A percentile compares a stretch with the other conserved stretches of the same genome.
phyloP scores from a whole-genome alignment of 106 monocot genomes.

The Platanthera guangdongensis region DNA sequence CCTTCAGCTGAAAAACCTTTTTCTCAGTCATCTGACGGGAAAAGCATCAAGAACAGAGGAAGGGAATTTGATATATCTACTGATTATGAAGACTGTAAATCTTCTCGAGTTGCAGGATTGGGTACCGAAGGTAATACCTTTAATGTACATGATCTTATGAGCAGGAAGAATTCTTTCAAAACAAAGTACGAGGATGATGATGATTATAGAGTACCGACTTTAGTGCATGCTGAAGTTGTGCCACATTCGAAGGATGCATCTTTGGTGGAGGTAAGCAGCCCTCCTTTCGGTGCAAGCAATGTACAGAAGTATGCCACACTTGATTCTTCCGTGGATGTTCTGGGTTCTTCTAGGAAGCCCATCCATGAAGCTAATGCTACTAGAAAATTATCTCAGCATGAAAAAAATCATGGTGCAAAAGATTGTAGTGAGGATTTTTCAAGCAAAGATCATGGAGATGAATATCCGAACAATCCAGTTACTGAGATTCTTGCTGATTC shows the following conservation, averaged over 20 bases:
- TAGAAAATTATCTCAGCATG: conserved; percentile 14
- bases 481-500: conserved; percentile 20
- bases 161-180: conserved; percentile 15
- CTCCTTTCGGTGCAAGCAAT: background rate
- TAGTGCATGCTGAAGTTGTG: conserved; percentile 18
- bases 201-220: conserved; percentile 71
- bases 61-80: conserved; percentile 7
- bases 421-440: conserved; percentile 6
- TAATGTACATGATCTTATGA: conserved; percentile 11
- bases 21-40: conserved; percentile 20
- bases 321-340: conserved; percentile 11
- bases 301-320: conserved; percentile 11
- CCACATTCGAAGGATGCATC: conserved; percentile 11
- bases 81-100: conserved; percentile 10
- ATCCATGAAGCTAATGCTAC: conserved; percentile 6
- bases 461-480: conserved; percentile 4
- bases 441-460: conserved; percentile 7
- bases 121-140: conserved; percentile 29
- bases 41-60: conserved; percentile 4
- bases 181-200: conserved; percentile 36
- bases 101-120: conserved; percentile 14
- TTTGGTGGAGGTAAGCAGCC: conserved; percentile 8
- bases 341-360: conserved; percentile 11
- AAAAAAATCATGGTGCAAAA: conserved; percentile 17
- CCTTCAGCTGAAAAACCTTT: conserved; percentile 23